phyloP scores from a whole-genome alignment of 2,329 filamentous ascomycete genomes.

The Hysterium pulicare region DNA sequence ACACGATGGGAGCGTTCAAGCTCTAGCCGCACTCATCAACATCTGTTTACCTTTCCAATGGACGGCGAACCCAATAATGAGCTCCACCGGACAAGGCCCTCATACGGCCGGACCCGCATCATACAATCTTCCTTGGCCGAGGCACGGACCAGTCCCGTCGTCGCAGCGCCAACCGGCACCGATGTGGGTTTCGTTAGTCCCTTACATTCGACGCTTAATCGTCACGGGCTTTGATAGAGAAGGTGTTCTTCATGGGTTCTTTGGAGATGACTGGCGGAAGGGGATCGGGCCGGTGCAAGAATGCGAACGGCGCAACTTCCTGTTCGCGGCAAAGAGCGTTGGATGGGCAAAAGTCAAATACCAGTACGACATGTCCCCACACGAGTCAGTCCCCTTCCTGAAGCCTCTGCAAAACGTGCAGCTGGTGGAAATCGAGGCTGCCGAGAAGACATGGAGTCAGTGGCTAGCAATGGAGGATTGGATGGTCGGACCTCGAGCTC shows the following conservation, averaged over 20 bases:
- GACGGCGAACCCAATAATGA: slow-evolving; percentile 47
- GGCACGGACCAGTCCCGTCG: slow-evolving; percentile 37
- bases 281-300: slow-evolving; percentile 83
- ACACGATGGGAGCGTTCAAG: slow-evolving; percentile 76
- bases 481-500: slow-evolving; percentile 87
- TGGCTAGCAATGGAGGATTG: slow-evolving; percentile 98
- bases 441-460: slow-evolving; percentile 85
- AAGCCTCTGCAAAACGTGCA: slow-evolving; percentile 73
- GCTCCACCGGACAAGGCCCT: slow-evolving; percentile 29
- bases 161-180: slow-evolving; percentile 35
- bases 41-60: slow-evolving; percentile 87
- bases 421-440: slow-evolving; percentile 75
- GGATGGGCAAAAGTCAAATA: slow-evolving; percentile 86
- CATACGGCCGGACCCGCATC: slow-evolving; percentile 29
- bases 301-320: slow-evolving; percentile 85
- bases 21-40: slow-evolving; percentile 85
- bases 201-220: slow-evolving; percentile 85
- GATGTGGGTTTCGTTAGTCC: slow-evolving; percentile 66
- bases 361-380: slow-evolving; percentile 80
- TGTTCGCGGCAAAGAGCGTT: slow-evolving; percentile 91
- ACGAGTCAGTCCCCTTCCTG: slow-evolving; percentile 84
- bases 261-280: slow-evolving; percentile 84
- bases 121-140: slow-evolving; percentile 41
- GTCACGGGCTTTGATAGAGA: slow-evolving; percentile 88
- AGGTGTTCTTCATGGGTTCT: slow-evolving; percentile 88